Evolutionary conservation across 164 flowering plant species (phyloP).

Genomic region (Echeveria elegans): DNA sequence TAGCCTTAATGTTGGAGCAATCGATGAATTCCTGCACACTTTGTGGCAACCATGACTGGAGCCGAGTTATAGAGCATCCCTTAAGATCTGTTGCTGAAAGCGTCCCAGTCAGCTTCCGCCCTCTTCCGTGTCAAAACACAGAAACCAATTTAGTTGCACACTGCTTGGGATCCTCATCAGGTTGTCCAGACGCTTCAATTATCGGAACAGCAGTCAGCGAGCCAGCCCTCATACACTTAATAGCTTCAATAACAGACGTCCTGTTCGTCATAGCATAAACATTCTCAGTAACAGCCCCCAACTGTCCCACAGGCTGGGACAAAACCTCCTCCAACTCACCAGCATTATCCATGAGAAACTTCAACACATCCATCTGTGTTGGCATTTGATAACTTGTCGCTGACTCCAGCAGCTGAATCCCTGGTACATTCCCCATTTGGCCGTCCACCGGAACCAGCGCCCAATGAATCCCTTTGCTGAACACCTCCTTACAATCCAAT

Average conservation of each 20-base stretch:
- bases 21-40: conserved; percentile 31
- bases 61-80: conserved; percentile 47
- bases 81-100: conserved; percentile 74
- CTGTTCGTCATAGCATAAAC: conserved; percentile 44
- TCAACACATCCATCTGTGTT: conserved; percentile 78
- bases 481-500: conserved; percentile 77
- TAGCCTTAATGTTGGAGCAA: conserved; percentile 16
- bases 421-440: conserved; percentile 47
- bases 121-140: conserved; percentile 41
- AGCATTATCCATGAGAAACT: conserved; percentile 35
- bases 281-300: conserved; percentile 39
- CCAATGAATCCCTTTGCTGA: conserved; percentile 81
- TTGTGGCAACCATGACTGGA: conserved; percentile 43
- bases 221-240: conserved; percentile 56
- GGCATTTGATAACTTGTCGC: conserved; percentile 66
- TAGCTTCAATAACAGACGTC: conserved; percentile 47
- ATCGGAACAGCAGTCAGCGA: conserved; percentile 71
- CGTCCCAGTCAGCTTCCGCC: conserved; percentile 52
- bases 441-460: conserved; percentile 74
- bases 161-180: conserved; percentile 34
- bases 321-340: conserved; percentile 24
- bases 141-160: not conserved
- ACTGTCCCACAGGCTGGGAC: conserved; percentile 24
- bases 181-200: conserved; percentile 25
- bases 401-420: conserved; percentile 63